Base-by-base conservation (phyloP, 129 eudicot species). In the Pulicaria dysenterica region DNA sequence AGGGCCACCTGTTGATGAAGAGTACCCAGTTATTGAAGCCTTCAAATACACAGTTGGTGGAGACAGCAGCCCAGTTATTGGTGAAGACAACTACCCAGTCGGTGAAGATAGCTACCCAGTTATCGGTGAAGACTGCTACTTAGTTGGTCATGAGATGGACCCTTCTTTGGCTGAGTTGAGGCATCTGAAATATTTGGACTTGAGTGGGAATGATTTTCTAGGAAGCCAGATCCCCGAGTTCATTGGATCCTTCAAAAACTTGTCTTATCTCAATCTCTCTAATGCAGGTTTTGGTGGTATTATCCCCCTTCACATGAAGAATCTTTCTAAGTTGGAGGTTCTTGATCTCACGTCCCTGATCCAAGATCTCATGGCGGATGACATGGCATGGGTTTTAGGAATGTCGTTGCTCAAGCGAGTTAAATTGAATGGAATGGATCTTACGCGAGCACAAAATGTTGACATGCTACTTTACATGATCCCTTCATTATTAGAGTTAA, bases 231-330 rank as follows among this genome's bases (percentile, higher is more conserved):
- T 57, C 63, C 63, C 69, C 3, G 17, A 13, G 3, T 73, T 59
- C 48, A 19, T 73, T 7, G 69, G 77, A 16, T 62, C 78, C 12
- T 37, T 73, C 34, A 37, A 62, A 50, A 56, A 58, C 1, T 17
- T 73, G 14, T 49, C 0, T 9, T 63, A 48, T 34, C 78, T 73
- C 42, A 63, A 78, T 48, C 73, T 78, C 41, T 71, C 73, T 8
- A 3, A 13, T 19, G 11, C 42, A 9, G 43, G 1, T 8, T 71
- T 78, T 16, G 1, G 6, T 3, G 82, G 77, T 41, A 37, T 16
- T 37, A 57, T 57, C 31, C 63, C 63, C 5, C 63, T 1, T 34
- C 63, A 57, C 42, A 57, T 57, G 5, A 40, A 40, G 9, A 57
- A 31, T 10, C 63, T 57, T 57, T 57, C 63, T 8, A 19, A 14